Evolutionary conservation across 306 rosid genomes (phyloP), one percentile per base, ranked within the genome.

Genomic region (Styphnolobium japonicum): DNA sequence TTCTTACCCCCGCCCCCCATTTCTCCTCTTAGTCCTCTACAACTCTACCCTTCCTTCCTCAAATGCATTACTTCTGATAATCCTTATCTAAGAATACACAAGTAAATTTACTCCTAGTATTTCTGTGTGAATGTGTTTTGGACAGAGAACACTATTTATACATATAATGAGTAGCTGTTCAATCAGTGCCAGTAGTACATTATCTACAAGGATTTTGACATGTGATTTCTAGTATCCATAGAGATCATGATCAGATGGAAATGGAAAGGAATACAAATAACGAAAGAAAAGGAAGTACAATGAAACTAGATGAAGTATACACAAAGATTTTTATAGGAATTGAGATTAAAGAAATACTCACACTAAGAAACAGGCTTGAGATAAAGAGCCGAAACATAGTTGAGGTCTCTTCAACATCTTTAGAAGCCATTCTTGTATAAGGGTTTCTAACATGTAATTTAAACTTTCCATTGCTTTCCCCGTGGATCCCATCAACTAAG

Each of bases 321-420:
- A 1, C 7, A 75, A 65, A 27, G 16, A 46, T 71, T 64, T 52
- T 22, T 12, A 57, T 6, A 55, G 63, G 48, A 77, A 33, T 39
- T 67, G n/a, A 40, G 78, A 56, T 48, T 63, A 18, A 51, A 61
- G 10, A 82, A 55, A 53, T 78, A 87, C 99, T 88, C 83, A 95
- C 99, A 83, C 98, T 95, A 73, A 95, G 96, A 81, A 87, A 62
- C 77, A 95, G 80, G 76, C 99, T 95, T 80, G 94, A 87, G 81
- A 82, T 73, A 66, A 95, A 95, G 62, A 91, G 94, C 67, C 97
- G 88, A 78, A 89, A 93, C 89, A 92, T 87, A 40, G 91, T 73
- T 19, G 90, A 69, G 40, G 91, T 81, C 85, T 90, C 98, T 78
- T 78, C 88, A 18, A 81, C 91, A 66, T 90, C 97, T 81, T 89